phyloP scores from a whole-genome alignment of 768 basidiomycete species.

The Harrya chromipes region DNA sequence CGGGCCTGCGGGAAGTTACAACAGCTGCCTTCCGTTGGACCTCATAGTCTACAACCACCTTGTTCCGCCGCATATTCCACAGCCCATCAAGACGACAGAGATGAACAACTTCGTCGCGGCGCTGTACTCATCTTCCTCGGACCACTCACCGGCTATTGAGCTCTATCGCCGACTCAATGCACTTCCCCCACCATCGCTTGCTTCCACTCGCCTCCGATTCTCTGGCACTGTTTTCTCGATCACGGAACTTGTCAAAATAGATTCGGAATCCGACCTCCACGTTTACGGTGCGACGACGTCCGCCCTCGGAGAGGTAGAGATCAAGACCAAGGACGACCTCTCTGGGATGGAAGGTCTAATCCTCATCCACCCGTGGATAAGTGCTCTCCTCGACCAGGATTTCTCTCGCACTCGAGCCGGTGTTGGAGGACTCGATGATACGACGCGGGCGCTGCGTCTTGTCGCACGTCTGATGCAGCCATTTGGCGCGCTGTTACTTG shows the following conservation, averaged over 20 bases:
- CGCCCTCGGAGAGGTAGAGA: not conserved
- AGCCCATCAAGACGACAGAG: not conserved
- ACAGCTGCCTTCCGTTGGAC: constrained; percentile 1
- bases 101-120: not conserved
- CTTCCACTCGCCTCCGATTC: not conserved
- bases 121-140: not conserved
- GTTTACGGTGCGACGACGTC: not conserved
- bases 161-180: not conserved
- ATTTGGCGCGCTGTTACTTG: not conserved
- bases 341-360: not conserved
- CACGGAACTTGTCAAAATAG: not conserved
- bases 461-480: not conserved
- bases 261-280: too few species aligned
- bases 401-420: not conserved
- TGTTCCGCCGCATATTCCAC: not conserved
- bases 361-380: constrained; percentile 6
- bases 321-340: not conserved
- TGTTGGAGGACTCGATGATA: not conserved
- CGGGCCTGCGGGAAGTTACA: not conserved
- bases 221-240: constrained; percentile 1
- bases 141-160: not conserved
- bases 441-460: not conserved
- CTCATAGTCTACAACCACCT: not conserved
- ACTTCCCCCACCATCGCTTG: not conserved
- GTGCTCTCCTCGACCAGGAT: not conserved